A percentile compares a stretch with the other conserved stretches of the same genome.
Evolutionary conservation across 1,139 yeast genomes (phyloP).

Genomic region (Suhomyces bribrorum): DNA sequence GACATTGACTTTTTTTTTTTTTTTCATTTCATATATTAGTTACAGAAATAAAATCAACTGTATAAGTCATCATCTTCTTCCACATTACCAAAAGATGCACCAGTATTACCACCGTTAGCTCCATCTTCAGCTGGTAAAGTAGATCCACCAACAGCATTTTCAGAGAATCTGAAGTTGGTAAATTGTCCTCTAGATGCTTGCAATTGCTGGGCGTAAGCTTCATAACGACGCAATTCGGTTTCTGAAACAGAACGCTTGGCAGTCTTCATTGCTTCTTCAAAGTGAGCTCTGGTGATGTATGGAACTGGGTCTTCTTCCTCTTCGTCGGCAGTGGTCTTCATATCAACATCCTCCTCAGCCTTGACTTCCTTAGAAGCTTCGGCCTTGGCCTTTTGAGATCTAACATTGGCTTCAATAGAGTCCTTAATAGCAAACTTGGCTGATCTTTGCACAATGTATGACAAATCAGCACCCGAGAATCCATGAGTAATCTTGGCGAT

Average conservation of each 20-base stretch:
- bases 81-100: conserved; percentile 63
- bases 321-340: conserved; percentile 37
- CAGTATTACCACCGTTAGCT: conserved; percentile 81
- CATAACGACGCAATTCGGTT: conserved; percentile 97
- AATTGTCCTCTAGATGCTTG: conserved; percentile 94
- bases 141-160: conserved; percentile 39
- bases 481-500: conserved; percentile 94
- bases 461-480: conserved; percentile 98
- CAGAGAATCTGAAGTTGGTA: conserved; percentile 71
- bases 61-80: conserved; percentile 96
- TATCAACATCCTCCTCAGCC: conserved; percentile 64
- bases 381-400: conserved; percentile 53
- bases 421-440: conserved; percentile 99
- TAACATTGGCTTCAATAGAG: conserved; percentile 82
- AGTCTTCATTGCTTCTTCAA: conserved; percentile 99
- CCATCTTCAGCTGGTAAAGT: conserved; percentile 31
- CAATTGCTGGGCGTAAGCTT: conserved; percentile 96
- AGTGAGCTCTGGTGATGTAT: conserved; percentile 86
- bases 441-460: conserved; percentile 95
- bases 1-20: not conserved
- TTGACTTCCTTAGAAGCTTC: conserved; percentile 38
- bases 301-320: conserved; percentile 90
- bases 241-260: conserved; percentile 97
- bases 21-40: not conserved
- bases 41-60: conserved; percentile 42